Evolutionary conservation across 2,329 filamentous ascomycete genomes (phyloP).

Genomic region (Lasiodiplodia sp.): DNA sequence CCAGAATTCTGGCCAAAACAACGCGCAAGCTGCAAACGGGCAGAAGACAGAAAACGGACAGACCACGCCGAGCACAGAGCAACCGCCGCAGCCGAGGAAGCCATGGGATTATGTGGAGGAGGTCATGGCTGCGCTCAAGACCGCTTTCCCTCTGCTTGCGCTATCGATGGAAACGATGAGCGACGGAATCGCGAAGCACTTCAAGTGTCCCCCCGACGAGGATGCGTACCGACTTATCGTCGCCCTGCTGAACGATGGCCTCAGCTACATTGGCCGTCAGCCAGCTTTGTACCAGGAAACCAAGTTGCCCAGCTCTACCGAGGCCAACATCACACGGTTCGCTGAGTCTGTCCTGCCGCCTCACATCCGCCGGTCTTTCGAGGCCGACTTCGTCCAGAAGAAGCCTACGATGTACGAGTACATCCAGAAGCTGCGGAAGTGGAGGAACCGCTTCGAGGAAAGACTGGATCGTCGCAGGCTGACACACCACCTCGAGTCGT

Average conservation of each 20-base stretch:
- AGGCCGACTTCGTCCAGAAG: conserved; percentile 93
- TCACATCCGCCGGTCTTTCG: conserved; percentile 95
- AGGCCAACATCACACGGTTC: conserved; percentile 96
- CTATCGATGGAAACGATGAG: conserved; percentile 99
- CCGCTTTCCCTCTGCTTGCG: conserved; percentile 92
- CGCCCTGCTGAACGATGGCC: conserved; percentile 92
- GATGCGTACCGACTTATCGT: conserved; percentile 97
- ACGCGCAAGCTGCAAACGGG: conserved; percentile 63
- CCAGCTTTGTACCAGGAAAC: conserved; percentile 88
- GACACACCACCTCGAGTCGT: conserved; percentile 78
- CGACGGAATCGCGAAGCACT: conserved; percentile 97
- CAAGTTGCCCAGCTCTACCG: conserved; percentile 87
- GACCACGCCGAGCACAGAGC: conserved; percentile 40
- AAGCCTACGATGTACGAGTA: conserved; percentile 99
- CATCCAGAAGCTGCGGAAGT: conserved; percentile 93
- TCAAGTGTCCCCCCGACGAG: conserved; percentile 98
- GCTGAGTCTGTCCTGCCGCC: conserved; percentile 93
- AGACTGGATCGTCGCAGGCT: conserved; percentile 86
- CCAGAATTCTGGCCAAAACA: conserved; percentile 18
- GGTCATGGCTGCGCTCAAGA: conserved; percentile 94
- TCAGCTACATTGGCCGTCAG: conserved; percentile 90
- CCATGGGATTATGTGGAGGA: conserved; percentile 98
- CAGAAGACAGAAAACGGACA: conserved; percentile 48
- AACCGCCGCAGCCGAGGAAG: conserved; percentile 63
- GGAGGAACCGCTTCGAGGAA: conserved; percentile 98